Conservation (phyloP, 2,329 filamentous ascomycete species). For the Clonostachys rosea region DNA sequence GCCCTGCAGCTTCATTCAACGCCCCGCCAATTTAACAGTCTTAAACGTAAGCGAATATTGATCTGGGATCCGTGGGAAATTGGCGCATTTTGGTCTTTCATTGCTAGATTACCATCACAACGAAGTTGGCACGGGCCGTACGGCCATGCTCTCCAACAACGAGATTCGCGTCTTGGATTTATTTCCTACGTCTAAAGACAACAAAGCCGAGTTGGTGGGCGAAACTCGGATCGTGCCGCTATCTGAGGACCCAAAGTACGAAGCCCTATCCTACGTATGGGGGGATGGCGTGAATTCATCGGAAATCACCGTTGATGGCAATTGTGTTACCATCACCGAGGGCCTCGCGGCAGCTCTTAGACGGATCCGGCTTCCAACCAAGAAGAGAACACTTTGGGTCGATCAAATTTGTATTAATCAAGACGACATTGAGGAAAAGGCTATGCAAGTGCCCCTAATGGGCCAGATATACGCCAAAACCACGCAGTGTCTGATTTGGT, state of each 20-base stretch:
- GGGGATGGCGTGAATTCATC: background rate
- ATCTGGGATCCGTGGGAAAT: too few species aligned
- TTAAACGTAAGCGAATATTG: too few species aligned
- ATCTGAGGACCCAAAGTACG: background rate
- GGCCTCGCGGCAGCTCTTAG: background rate
- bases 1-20: too few species aligned
- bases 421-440: slow-evolving; percentile 7
- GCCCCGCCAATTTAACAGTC: too few species aligned
- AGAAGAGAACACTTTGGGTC: slow-evolving; percentile 7
- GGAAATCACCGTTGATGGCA: background rate
- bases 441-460: slow-evolving; percentile 13
- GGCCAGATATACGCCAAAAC: slow-evolving; percentile 10
- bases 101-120: too few species aligned
- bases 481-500: too few species aligned
- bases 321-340: background rate
- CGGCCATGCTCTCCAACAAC: too few species aligned
- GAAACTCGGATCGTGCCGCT: background rate
- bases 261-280: background rate
- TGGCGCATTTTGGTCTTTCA: too few species aligned
- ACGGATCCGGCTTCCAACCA: background rate
- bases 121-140: too few species aligned
- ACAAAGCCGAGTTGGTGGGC: too few species aligned
- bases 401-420: slow-evolving; percentile 17
- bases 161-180: too few species aligned
- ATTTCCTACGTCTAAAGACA: too few species aligned